phyloP scores from a whole-genome alignment of 306 rosid genomes.

The Sindora glabra region DNA sequence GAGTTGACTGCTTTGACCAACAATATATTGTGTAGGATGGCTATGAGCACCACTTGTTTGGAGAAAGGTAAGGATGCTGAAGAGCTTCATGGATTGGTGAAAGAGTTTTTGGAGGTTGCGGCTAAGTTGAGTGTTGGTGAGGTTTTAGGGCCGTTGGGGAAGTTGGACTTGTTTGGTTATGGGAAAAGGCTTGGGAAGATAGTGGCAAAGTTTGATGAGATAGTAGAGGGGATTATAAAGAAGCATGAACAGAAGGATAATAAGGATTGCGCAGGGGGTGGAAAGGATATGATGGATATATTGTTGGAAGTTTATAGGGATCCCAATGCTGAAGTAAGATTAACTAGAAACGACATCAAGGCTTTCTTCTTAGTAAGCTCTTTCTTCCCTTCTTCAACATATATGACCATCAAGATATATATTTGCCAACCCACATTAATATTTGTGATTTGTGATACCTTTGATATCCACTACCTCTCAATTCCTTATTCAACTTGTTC shows the following conservation, averaged over 20 bases:
- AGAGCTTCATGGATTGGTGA: slow-evolving; percentile 27
- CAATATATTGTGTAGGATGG: slow-evolving; percentile 45
- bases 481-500: no score
- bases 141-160: slow-evolving; percentile 45
- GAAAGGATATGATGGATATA: slow-evolving; percentile 49
- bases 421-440: no score
- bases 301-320: slow-evolving; percentile 33
- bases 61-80: slow-evolving; percentile 26
- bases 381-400: not conserved
- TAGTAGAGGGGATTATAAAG: slow-evolving; percentile 43
- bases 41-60: slow-evolving; percentile 36
- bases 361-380: slow-evolving; percentile 51
- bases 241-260: slow-evolving; percentile 36
- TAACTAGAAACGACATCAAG: slow-evolving; percentile 49
- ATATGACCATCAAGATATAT: not conserved
- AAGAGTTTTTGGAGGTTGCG: slow-evolving; percentile 25
- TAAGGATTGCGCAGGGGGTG: not conserved
- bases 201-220: slow-evolving; percentile 28
- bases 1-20: slow-evolving; percentile 34
- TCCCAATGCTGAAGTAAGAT: slow-evolving; percentile 40
- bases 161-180: slow-evolving; percentile 50
- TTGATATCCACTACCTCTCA: no score
- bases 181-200: slow-evolving; percentile 29
- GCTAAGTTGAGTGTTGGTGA: slow-evolving; percentile 62
- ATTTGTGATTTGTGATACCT: no score